Conservation (phyloP, 2,329 filamentous ascomycete species). For the Calonectria naviculata region DNA sequence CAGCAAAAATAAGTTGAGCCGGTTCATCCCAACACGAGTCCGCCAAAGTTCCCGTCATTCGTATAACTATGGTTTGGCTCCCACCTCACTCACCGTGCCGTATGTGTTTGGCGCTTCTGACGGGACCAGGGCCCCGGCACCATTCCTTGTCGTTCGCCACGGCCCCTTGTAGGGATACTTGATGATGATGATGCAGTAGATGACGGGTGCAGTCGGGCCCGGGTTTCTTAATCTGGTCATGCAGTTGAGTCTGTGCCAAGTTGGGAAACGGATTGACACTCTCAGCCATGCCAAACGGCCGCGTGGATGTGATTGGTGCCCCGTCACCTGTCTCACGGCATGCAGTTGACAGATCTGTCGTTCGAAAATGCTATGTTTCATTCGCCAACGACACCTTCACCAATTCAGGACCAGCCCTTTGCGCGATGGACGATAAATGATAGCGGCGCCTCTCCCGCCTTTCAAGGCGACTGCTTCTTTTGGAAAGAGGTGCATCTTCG, state of each 20-base stretch:
- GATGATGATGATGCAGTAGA: conserved; percentile 34
- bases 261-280: conserved; percentile 19
- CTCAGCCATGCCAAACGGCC: conserved; percentile 5
- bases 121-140: conserved; percentile 11
- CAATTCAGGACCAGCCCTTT: background rate
- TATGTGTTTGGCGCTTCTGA: conserved; percentile 9
- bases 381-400: background rate
- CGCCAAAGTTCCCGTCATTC: conserved; percentile 2
- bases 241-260: conserved; percentile 19
- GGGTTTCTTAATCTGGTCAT: conserved; percentile 31
- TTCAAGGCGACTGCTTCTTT: background rate
- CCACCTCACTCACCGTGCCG: conserved; percentile 12
- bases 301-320: conserved; percentile 13
- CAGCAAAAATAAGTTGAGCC: conserved; percentile 7
- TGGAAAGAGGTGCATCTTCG: background rate
- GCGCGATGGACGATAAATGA: conserved; percentile 2
- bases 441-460: conserved; percentile 7
- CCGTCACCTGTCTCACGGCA: conserved; percentile 9
- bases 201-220: conserved; percentile 40
- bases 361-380: conserved; percentile 17
- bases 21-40: conserved; percentile 5
- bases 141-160: conserved; percentile 13
- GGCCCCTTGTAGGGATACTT: conserved; percentile 25
- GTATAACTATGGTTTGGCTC: conserved; percentile 1
- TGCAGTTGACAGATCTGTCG: conserved; percentile 15